Evolutionary conservation across 192 early-diverging fungal species (phyloP).

Genomic region (Rhizoclosmatium globosum): DNA sequence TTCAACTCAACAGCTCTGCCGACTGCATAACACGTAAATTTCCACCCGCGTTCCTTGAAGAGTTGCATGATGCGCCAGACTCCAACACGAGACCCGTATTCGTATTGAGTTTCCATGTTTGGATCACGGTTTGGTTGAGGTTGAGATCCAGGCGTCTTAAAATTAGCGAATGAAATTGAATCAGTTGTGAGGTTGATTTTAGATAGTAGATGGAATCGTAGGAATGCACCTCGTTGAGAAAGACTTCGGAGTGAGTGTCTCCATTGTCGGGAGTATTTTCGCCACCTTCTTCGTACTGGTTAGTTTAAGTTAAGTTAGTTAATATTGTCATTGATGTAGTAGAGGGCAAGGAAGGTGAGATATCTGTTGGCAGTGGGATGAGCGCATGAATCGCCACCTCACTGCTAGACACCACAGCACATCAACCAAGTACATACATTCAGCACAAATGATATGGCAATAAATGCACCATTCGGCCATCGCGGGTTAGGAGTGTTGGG

Average conservation of each 20-base stretch:
- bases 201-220: neutral
- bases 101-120: constrained; percentile 61
- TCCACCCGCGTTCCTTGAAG: constrained; percentile 43
- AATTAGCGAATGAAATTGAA: neutral
- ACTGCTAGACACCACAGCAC: no score
- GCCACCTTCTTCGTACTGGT: constrained; percentile 55
- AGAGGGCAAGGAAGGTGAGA: no score
- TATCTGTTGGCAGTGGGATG: no score
- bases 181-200: neutral
- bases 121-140: constrained; percentile 43
- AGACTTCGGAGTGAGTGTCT: constrained; percentile 55
- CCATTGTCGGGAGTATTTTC: constrained; percentile 59
- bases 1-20: constrained; percentile 57
- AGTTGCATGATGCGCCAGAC: constrained; percentile 55
- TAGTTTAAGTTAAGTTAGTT: neutral
- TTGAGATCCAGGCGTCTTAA: constrained; percentile 3
- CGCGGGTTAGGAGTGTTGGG: constrained; percentile 45
- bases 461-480: constrained; percentile 60
- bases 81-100: constrained; percentile 61
- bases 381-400: no score
- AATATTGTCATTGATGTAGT: no score
- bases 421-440: constrained; percentile 36
- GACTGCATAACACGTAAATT: constrained; percentile 63
- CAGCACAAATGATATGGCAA: constrained; percentile 59
- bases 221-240: constrained; percentile 51